Evolutionary conservation across 495 filamentous ascomycete species (phyloP), one percentile per base, ranked within the genome.

Genomic region (Rhizodiscina lignyota): DNA sequence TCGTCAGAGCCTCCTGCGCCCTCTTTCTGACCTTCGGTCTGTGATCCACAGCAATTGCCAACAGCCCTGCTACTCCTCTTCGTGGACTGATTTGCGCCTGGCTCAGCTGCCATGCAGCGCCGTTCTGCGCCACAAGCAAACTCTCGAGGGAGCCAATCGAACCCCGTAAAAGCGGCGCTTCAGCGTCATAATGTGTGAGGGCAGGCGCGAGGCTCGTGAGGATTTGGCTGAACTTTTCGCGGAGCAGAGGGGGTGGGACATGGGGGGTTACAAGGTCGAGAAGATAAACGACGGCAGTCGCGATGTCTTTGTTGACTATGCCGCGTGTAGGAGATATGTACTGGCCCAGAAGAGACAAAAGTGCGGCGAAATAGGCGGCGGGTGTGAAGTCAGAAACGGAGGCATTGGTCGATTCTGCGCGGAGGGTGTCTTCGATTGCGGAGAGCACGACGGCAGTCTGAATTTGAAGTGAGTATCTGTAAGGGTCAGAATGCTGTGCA

Each of bases 121-220:
- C 68, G 64, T 96, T 85, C 54, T 97, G 89, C 3, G 82, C 83
- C 12, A 87, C 54, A 28, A 97, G 64, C 12, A 97, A 66, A 18
- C 78, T 78, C 56, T 94, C 87, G 6, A 97, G 64, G 51, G 80
- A 86, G 32, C 89, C 89, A 50, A 96, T 86, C n/a, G 84, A 87
- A 1, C 86, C 73, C 42, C 77, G 63, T 27, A 96, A 61, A 19
- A 94, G 63, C 5, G 86, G 82, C 18, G 89, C 86, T 54, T 94
- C 89, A 30, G 83, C 80, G 45, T 91, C 83, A 15, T 68, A 60
- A 27, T 81, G 63, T 2, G 79, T 74, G 24, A 97, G 57, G 4
- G 83, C 76, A 1, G 89, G 84, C 5, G 80, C 84, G 33, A 97
- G 72, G 42, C 75, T 76, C 13, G 74, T 72, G 34, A 97, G 73